phyloP scores from a whole-genome alignment of 306 rosid species.

The Cucurbita argyrosperma region DNA sequence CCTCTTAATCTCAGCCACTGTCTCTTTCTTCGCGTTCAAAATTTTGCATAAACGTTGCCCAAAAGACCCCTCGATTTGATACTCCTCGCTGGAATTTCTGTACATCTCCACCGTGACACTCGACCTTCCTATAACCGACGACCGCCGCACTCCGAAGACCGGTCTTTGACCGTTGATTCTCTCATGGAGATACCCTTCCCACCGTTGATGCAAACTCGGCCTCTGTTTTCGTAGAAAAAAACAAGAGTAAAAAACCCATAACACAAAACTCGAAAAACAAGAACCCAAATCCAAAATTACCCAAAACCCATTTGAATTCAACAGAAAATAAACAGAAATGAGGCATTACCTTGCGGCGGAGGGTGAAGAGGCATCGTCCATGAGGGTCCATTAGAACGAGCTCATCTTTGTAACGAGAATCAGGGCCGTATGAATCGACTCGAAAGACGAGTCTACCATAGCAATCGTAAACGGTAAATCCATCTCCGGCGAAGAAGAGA shows the following conservation, averaged over 20 bases:
- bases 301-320: not conserved
- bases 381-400: constrained; percentile 75
- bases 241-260: not conserved
- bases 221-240: constrained; percentile 25
- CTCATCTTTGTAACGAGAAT: constrained; percentile 30
- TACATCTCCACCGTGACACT: constrained; percentile 56
- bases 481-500: constrained; percentile 68
- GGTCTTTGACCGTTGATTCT: constrained; percentile 53
- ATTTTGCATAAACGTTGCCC: constrained; percentile 52
- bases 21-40: constrained; percentile 16
- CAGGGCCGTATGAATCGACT: constrained; percentile 71
- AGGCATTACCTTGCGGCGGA: constrained; percentile 51
- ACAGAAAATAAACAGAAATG: not conserved
- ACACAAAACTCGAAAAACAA: not conserved
- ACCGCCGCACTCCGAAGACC: constrained; percentile 59
- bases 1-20: constrained; percentile 69
- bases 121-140: constrained; percentile 80
- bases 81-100: constrained; percentile 28
- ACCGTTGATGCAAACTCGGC: constrained; percentile 83
- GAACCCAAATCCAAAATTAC: not conserved
- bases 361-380: constrained; percentile 86
- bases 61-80: constrained; percentile 72
- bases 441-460: constrained; percentile 61
- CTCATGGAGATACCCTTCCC: constrained; percentile 88
- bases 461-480: constrained; percentile 64